Conservation (phyloP, 371 early-diverging fungal species). For the Smittium mucronatum region DNA sequence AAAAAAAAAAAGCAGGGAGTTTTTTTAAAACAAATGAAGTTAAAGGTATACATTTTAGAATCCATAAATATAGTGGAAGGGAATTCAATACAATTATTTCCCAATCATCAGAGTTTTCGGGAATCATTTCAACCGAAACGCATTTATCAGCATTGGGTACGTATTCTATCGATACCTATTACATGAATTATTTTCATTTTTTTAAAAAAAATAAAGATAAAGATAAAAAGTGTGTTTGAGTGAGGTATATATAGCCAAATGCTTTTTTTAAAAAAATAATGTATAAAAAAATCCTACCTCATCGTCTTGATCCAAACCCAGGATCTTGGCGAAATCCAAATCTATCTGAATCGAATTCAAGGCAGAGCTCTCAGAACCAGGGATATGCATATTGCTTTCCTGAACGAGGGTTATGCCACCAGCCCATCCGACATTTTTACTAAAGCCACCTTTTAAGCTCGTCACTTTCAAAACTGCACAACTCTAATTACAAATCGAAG, state of each 20-base stretch:
- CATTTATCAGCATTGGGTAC: conserved; percentile 16
- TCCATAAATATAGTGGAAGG: neutral
- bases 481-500: conserved; percentile 4
- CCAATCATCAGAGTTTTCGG: conserved; percentile 30
- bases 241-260: too few species aligned
- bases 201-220: too few species aligned
- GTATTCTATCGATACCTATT: too few species aligned
- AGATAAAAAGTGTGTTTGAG: too few species aligned
- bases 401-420: conserved; percentile 20
- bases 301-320: conserved; percentile 21
- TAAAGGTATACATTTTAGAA: too few species aligned
- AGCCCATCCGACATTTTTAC: conserved; percentile 28
- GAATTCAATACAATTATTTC: conserved; percentile 22
- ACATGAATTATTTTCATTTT: too few species aligned
- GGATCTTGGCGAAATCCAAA: conserved; percentile 15
- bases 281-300: conserved; percentile 12
- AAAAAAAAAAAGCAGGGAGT: too few species aligned
- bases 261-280: too few species aligned
- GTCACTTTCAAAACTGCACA: conserved; percentile 5
- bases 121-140: conserved; percentile 27
- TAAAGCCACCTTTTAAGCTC: neutral
- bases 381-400: conserved; percentile 13
- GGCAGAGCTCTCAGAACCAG: too few species aligned
- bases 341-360: conserved; percentile 26
- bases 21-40: too few species aligned